Conservation (phyloP, 2,329 filamentous ascomycete species). For the Graphiopsis chlorocephala region DNA sequence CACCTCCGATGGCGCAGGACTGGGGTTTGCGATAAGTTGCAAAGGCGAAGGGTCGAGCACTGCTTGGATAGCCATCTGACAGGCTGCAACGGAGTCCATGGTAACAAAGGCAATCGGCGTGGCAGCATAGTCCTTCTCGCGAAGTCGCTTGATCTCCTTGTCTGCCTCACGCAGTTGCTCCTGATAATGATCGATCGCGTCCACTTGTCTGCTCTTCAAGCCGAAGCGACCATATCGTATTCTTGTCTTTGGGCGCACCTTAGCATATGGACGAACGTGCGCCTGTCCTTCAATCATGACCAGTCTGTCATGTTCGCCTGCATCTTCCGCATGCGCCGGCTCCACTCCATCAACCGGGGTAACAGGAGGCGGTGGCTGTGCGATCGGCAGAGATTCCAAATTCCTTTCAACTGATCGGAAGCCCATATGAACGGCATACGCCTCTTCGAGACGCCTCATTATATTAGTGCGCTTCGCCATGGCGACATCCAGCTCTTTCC, state of each 20-base stretch:
- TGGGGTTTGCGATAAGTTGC: constrained; percentile 77
- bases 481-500: constrained; percentile 75
- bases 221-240: constrained; percentile 77
- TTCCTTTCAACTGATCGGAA: constrained; percentile 51
- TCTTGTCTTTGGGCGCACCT: constrained; percentile 63
- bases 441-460: constrained; percentile 73
- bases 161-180: constrained; percentile 79
- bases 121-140: constrained; percentile 72
- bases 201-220: constrained; percentile 68
- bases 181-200: constrained; percentile 93
- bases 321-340: constrained; percentile 24
- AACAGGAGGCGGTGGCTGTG: constrained; percentile 43
- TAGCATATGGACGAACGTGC: constrained; percentile 45
- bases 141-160: constrained; percentile 66
- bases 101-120: constrained; percentile 91
- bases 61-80: constrained; percentile 94
- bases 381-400: constrained; percentile 50
- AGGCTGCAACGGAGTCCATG: constrained; percentile 89
- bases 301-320: constrained; percentile 45
- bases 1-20: constrained; percentile 87
- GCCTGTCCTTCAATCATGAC: constrained; percentile 48
- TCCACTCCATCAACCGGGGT: constrained; percentile 28
- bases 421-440: constrained; percentile 76
- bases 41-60: constrained; percentile 87
- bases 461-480: constrained; percentile 64